Percentiles rank a stretch among this genome's conserved stretches.
phyloP scores from a whole-genome alignment of 768 basidiomycete species.

The Agrocybe pediades region DNA sequence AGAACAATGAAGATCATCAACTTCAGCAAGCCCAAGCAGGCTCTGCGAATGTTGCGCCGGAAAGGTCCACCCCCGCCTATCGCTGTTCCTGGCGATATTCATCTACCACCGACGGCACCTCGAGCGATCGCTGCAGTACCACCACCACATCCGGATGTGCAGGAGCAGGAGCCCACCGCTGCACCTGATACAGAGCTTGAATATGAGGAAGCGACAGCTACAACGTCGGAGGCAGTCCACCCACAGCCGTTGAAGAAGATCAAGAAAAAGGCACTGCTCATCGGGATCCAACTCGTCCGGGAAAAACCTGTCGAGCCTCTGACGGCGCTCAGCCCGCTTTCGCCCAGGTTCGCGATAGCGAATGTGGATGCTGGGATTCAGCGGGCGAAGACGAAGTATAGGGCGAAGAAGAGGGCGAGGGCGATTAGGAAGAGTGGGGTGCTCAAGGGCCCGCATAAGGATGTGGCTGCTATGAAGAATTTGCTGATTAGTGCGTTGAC shows the following conservation, averaged over 20 bases:
- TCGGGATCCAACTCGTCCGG: constrained; percentile 35
- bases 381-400: constrained; percentile 14
- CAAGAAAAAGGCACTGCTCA: constrained; percentile 35
- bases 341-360: neutral
- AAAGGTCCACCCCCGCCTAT: neutral
- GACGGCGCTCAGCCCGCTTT: neutral
- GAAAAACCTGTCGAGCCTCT: constrained; percentile 3
- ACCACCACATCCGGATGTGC: too few relatives aligned
- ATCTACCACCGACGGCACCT: neutral
- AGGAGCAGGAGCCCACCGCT: too few relatives aligned
- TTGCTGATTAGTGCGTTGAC: constrained; percentile 36
- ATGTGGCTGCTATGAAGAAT: constrained; percentile 33
- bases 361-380: constrained; percentile 1
- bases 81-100: neutral
- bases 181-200: neutral
- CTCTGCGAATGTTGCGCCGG: neutral
- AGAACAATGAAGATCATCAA: neutral
- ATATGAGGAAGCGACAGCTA: neutral
- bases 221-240: neutral
- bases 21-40: neutral
- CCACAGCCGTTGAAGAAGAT: constrained; percentile 6
- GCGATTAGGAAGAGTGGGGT: constrained; percentile 12
- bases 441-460: constrained; percentile 38
- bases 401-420: constrained; percentile 6
- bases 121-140: neutral